Evolutionary conservation across 305 asterid genomes (phyloP).

Genomic region (Stenogyne calaminthoides): DNA sequence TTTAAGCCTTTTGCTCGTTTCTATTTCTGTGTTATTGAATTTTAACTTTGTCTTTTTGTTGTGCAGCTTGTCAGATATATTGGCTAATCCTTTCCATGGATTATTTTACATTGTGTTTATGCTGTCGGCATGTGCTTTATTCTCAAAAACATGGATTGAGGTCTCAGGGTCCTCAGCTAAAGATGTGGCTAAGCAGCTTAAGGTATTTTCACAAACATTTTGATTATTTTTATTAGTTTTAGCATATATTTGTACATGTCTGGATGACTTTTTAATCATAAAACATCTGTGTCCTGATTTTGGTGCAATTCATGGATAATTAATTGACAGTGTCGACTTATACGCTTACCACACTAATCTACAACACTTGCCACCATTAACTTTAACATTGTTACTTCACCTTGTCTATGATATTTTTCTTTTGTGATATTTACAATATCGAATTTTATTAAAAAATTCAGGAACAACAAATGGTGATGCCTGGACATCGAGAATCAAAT

Average conservation of each 20-base stretch:
- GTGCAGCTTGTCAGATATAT: slow-evolving; percentile 35
- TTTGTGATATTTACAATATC: neutral
- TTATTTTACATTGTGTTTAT: slow-evolving; percentile 35
- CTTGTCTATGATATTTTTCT: neutral
- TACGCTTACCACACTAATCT: neutral
- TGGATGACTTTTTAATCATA: neutral
- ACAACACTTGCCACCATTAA: neutral
- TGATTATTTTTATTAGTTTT: neutral
- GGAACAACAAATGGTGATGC: slow-evolving; percentile 28
- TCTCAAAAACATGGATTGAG: slow-evolving; percentile 41
- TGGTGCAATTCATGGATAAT: neutral
- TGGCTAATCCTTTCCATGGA: slow-evolving; percentile 41
- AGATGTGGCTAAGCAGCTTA: slow-evolving; percentile 42
- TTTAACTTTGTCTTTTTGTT: neutral
- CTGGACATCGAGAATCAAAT: slow-evolving; percentile 17
- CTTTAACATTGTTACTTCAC: neutral
- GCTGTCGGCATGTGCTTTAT: slow-evolving; percentile 40
- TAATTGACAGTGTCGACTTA: neutral
- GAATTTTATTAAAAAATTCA: neutral
- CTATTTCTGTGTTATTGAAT: neutral
- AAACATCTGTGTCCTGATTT: too few relatives aligned
- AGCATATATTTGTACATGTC: neutral
- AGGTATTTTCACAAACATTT: neutral
- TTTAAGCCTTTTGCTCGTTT: neutral
- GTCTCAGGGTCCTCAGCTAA: slow-evolving; percentile 42